phyloP scores from a whole-genome alignment of 345 rosid species.

The Citrus trifoliata region DNA sequence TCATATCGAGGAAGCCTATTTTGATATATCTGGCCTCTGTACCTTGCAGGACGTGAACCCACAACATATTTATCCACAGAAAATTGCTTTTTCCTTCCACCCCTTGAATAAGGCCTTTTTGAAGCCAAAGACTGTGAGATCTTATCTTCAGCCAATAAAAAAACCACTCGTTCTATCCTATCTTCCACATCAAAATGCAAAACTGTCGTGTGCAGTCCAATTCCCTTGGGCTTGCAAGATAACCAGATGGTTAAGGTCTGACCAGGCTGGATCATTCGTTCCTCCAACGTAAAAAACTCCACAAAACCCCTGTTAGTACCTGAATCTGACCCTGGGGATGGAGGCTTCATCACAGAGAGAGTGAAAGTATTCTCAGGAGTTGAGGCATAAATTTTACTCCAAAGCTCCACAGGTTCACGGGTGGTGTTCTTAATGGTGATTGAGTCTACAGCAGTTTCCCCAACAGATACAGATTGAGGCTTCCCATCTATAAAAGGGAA shows the following conservation, averaged over 20 bases:
- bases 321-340: conserved; percentile 19
- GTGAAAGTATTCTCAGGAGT: conserved; percentile 55
- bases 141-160: conserved; percentile 78
- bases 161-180: conserved; percentile 56
- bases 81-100: conserved; percentile 48
- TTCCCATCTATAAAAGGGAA: conserved; percentile 58
- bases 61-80: conserved; percentile 33
- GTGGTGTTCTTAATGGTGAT: conserved; percentile 57
- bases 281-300: conserved; percentile 57
- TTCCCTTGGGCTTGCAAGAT: conserved; percentile 63
- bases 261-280: conserved; percentile 71
- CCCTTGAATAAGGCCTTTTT: conserved; percentile 51
- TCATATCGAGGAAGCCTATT: conserved; percentile 63
- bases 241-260: conserved; percentile 66
- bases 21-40: neutral
- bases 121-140: conserved; percentile 61
- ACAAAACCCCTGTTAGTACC: conserved; percentile 33
- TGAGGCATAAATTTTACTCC: conserved; percentile 66
- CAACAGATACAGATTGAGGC: conserved; percentile 58
- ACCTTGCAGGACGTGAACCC: conserved; percentile 50
- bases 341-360: conserved; percentile 73
- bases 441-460: conserved; percentile 49
- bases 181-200: conserved; percentile 63
- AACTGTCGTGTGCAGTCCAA: conserved; percentile 67
- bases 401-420: conserved; percentile 52